Evolutionary conservation across 148 eudicot species (phyloP).

Genomic region (Vaccinium myrtillus): DNA sequence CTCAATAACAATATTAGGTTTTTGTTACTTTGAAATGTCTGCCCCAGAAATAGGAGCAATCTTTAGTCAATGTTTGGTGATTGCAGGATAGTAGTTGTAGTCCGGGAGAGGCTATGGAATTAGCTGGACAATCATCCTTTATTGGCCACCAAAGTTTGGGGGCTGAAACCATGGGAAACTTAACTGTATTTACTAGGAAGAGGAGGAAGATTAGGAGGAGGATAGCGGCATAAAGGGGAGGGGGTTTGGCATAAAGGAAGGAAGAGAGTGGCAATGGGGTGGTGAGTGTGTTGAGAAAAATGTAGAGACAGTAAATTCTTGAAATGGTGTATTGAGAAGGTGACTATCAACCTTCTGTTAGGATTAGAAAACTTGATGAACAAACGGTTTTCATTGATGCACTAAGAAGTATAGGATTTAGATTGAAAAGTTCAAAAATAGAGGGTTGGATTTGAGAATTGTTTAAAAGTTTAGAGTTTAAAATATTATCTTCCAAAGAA

Average conservation of each 20-base stretch:
- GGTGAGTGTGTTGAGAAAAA: not conserved
- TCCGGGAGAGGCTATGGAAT: not conserved
- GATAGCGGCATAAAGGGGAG: no score
- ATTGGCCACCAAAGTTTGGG: not conserved
- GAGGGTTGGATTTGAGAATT: not conserved
- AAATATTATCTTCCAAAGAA: not conserved
- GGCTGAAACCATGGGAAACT: not conserved
- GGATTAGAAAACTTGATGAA: not conserved
- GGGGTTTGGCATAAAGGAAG: not conserved
- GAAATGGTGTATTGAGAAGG: not conserved
- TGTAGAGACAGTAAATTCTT: not conserved
- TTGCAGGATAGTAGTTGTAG: not conserved
- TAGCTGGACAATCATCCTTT: not conserved
- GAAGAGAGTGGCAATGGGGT: not conserved
- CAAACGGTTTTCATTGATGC: not conserved
- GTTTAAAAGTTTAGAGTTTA: not conserved
- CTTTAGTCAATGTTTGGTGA: not conserved
- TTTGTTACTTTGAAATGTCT: not conserved
- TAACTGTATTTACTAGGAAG: not conserved
- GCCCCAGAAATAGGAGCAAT: not conserved
- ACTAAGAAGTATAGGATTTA: not conserved
- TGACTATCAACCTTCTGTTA: not conserved
- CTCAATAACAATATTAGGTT: not conserved
- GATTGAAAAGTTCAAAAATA: not conserved
- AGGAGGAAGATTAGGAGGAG: not conserved